Evolutionary conservation across 225 moss, liverwort and hornwort genomes (phyloP), one percentile per base, ranked within the genome.

Genomic region (Polytrichum commune): DNA sequence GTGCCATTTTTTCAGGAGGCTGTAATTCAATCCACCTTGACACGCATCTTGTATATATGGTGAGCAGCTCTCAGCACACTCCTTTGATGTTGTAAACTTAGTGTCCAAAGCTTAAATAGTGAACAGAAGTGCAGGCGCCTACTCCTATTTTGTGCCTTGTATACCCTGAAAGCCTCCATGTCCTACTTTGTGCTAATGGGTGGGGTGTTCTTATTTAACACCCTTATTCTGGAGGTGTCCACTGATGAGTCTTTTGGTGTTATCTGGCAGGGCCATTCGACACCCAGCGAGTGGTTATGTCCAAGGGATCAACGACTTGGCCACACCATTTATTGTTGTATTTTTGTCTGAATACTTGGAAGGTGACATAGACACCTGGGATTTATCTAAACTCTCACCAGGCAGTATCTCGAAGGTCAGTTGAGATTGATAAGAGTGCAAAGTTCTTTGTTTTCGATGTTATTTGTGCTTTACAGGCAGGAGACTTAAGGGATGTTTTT

Each of bases 231-330:
- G 32, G 32, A 29, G 6, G 32, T 32, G 46, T 46, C 13, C 46
- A 16, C 46, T 58, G 58, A 58, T 0, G 9, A 58, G 20, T 58
- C 58, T 24, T n/a, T 20, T 58, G 22, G 9, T 22, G 58, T 24
- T 46, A 64, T 61, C 68, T 85, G 63, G 56, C 96, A 96, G 96
- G 97, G 97, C 97, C 65, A 98, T 98, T 73, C 97, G 97, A 35
- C 97, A 98, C 77, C 97, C 97, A 69, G 97, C 97, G 55, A 98
- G 97, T 81, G 97, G 97, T 67, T 98, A 98, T 83, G 97, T 98
- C 29, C 97, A 98, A 84, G 97, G 97, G 73, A 93, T 98, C 80
- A 98, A 98, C 69, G 97, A 98, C 71, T 81, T 98, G 72, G 94
- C 90, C 58, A 95, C 94, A 54, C 97, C 97, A 18, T 98, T 98